Evolutionary conservation across 352 stramenopile species (phyloP).

Genomic region (Globisporangium uncinulatum): DNA sequence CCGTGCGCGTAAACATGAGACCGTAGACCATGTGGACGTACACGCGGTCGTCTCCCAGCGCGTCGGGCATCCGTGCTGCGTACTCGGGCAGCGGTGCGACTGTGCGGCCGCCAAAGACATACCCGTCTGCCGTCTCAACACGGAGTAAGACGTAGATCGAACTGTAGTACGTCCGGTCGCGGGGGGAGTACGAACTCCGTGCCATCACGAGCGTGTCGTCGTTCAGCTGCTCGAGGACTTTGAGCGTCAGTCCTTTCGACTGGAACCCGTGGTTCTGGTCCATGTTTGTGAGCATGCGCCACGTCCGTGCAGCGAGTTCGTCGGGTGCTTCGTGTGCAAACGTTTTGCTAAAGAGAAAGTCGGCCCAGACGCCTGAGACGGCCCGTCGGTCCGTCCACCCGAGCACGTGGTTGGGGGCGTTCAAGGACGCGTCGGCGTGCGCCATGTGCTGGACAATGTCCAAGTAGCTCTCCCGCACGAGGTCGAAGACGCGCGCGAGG

Average conservation of each 20-base stretch:
- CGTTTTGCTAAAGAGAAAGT: conserved; percentile 25
- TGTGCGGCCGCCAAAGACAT: conserved; percentile 21
- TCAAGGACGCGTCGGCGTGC: conserved; percentile 10
- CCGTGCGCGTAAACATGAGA: conserved; percentile 18
- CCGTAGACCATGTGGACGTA: conserved; percentile 21
- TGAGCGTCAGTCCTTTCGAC: conserved; percentile 26
- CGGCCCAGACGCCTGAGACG: conserved; percentile 9
- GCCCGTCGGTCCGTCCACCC: conserved; percentile 26
- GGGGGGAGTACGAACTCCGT: conserved; percentile 17
- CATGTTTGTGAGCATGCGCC: conserved; percentile 21
- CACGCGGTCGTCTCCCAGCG: conserved; percentile 6
- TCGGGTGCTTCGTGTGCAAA: conserved; percentile 19
- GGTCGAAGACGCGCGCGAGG: conserved; percentile 4
- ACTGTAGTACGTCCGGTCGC: conserved; percentile 11
- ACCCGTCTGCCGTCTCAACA: conserved; percentile 10
- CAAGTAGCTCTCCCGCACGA: conserved; percentile 9
- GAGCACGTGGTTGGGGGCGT: conserved; percentile 20
- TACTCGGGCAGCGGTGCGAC: conserved; percentile 20
- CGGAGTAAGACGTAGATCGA: conserved; percentile 19
- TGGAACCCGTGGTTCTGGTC: conserved; percentile 22
- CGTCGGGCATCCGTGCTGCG: conserved; percentile 11
- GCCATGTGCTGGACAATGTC: conserved; percentile 16
- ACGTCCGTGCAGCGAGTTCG: conserved; percentile 16
- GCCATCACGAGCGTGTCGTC: conserved; percentile 20
- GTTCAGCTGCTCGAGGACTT: conserved; percentile 25